A percentile compares a stretch with the other conserved stretches of the same genome.
Conservation (phyloP, 768 basidiomycete genomes). For the Trichaptum fuscoviolaceum region DNA sequence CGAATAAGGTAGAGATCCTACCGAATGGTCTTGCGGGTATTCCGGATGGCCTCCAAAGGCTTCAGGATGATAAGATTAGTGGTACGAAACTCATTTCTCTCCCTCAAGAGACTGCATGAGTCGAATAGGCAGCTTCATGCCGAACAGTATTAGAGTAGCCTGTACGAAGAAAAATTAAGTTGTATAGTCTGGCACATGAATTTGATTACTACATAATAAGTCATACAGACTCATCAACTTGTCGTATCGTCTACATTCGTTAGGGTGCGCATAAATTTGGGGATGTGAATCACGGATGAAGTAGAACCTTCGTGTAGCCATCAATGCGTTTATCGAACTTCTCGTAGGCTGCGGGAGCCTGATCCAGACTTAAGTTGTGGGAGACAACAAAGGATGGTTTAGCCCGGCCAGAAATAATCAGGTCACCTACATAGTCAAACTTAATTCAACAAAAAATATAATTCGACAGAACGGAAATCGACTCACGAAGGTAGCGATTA, state of each 20-base stretch:
- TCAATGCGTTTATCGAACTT: slow-evolving; percentile 52
- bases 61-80: slow-evolving; percentile 18
- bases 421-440: slow-evolving; percentile 24
- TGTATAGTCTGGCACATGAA: too few relatives aligned
- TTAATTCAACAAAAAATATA: neutral
- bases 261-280: neutral
- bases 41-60: slow-evolving; percentile 14
- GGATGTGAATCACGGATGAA: slow-evolving; percentile 35
- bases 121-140: neutral
- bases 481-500: slow-evolving; percentile 42
- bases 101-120: slow-evolving; percentile 10
- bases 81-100: slow-evolving; percentile 21
- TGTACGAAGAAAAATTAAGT: too few relatives aligned
- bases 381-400: slow-evolving; percentile 53
- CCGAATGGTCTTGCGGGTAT: slow-evolving; percentile 21
- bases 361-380: slow-evolving; percentile 44
- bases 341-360: slow-evolving; percentile 44
- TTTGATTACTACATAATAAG: too few relatives aligned
- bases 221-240: too few relatives aligned
- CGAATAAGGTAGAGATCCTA: slow-evolving; percentile 19
- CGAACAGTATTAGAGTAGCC: neutral
- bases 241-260: too few relatives aligned
- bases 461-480: neutral
- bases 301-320: slow-evolving; percentile 47
- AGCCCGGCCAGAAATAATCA: slow-evolving; percentile 48